Percentiles rank a stretch among this genome's conserved stretches.
These are phyloP conservation scores for Teratosphaeriaceae sp. DNA, from an alignment of 2,329 filamentous ascomycete species.

Conservation along the genomic window DNA sequence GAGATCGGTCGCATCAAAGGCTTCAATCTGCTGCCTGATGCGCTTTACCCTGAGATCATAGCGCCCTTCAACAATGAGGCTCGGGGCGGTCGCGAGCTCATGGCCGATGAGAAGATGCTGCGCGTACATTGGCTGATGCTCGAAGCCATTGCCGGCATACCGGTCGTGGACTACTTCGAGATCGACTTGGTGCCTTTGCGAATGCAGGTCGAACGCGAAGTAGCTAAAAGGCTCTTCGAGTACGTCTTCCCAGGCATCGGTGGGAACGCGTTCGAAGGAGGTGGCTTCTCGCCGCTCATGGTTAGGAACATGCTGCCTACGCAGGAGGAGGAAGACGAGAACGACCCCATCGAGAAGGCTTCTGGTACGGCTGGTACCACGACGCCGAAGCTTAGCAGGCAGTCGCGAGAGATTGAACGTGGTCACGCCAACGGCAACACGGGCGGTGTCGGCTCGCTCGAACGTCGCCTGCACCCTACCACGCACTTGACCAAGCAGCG, in stretches of 20 bases:
- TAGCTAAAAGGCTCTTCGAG: constrained; percentile 88
- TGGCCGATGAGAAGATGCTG: constrained; percentile 75
- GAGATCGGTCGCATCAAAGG: constrained; percentile 84
- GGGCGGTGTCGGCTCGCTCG: constrained; percentile 63
- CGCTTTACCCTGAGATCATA: constrained; percentile 94
- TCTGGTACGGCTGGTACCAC: constrained; percentile 4
- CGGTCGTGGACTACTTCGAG: constrained; percentile 95
- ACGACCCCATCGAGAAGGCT: constrained; percentile 29
- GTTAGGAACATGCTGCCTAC: constrained; percentile 46
- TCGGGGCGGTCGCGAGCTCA: constrained; percentile 45
- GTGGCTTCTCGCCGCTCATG: constrained; percentile 57
- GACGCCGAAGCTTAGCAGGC: constrained; percentile 1
- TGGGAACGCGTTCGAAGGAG: constrained; percentile 40
- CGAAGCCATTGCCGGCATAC: constrained; percentile 94
- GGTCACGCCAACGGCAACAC: constrained; percentile 23
- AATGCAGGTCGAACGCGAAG: constrained; percentile 86
- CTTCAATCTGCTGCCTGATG: constrained; percentile 81
- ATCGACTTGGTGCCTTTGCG: constrained; percentile 89
- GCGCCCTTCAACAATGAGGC: constrained; percentile 71
- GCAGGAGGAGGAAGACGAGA: constrained; percentile 43
- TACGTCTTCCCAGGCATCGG: constrained; percentile 91
- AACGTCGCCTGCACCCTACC: constrained; percentile 77
- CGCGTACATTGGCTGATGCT: constrained; percentile 97
- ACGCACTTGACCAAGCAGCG: constrained; percentile 47
- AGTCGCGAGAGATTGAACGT: constrained; percentile 6